phyloP scores from a whole-genome alignment of 73 alveolate genomes.

The Paramecium sexaurelia region DNA sequence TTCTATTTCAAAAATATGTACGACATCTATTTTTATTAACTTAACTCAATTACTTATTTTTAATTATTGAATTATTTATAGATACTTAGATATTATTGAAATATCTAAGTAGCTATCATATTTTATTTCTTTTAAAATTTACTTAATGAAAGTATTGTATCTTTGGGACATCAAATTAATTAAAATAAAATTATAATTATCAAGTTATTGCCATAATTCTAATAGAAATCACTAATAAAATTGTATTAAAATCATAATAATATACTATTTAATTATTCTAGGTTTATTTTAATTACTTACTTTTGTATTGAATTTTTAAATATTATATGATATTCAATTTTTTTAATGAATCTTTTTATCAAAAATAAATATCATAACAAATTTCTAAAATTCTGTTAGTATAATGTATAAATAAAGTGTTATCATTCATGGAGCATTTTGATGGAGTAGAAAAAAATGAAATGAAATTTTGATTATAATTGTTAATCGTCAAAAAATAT shows the following conservation, averaged over 20 bases:
- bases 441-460: background rate
- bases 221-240: too few relatives aligned
- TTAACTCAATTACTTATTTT: background rate
- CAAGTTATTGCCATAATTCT: background rate
- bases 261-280: too few relatives aligned
- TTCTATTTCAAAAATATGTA: background rate
- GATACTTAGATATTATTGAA: background rate
- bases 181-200: background rate
- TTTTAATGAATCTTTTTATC: too few relatives aligned
- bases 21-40: conserved; percentile 18
- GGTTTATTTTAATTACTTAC: too few relatives aligned
- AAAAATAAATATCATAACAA: too few relatives aligned
- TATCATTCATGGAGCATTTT: too few relatives aligned
- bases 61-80: background rate
- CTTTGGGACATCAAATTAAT: background rate
- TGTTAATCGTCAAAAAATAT: background rate
- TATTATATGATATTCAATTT: too few relatives aligned
- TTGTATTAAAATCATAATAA: background rate
- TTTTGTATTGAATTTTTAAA: too few relatives aligned
- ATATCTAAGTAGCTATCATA: background rate
- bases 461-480: background rate
- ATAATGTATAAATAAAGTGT: too few relatives aligned
- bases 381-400: too few relatives aligned
- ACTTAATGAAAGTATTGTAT: background rate
- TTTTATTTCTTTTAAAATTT: background rate